Conservation (phyloP, 305 asterid genomes). For the Fraxinus sp. region DNA sequence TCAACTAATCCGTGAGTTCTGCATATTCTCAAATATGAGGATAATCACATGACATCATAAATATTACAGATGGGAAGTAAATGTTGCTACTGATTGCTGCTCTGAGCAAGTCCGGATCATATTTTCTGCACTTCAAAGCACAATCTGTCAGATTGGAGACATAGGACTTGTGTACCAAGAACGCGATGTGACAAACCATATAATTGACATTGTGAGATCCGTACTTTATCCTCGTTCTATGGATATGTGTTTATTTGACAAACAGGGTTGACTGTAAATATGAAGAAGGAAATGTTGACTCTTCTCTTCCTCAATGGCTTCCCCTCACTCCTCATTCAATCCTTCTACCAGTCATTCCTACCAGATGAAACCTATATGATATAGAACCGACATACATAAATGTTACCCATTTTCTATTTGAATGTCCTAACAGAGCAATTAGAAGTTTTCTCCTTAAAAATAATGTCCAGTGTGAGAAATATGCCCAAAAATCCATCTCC, state of each 20-base stretch:
- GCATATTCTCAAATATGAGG: slow-evolving; percentile 14
- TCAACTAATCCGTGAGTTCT: slow-evolving; percentile 7
- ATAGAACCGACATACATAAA: background rate
- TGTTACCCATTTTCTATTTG: background rate
- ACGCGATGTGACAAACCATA: slow-evolving; percentile 50
- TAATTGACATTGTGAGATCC: slow-evolving; percentile 67
- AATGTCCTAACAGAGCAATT: background rate
- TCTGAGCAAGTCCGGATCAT: slow-evolving; percentile 68
- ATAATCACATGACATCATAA: slow-evolving; percentile 6
- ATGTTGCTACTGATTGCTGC: slow-evolving; percentile 44
- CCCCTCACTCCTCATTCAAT: background rate
- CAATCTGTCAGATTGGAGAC: slow-evolving; percentile 60
- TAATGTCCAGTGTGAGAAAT: background rate
- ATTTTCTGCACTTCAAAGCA: slow-evolving; percentile 60
- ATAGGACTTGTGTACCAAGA: slow-evolving; percentile 54
- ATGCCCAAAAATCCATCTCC: background rate
- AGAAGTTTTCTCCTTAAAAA: background rate
- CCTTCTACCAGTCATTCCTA: background rate
- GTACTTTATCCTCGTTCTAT: slow-evolving; percentile 5
- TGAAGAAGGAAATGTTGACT: background rate
- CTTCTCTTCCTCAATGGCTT: background rate
- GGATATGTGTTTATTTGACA: background rate
- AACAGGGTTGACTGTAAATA: background rate
- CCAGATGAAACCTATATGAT: background rate
- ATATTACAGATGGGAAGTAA: slow-evolving; percentile 72